Percentiles rank a stretch among this genome's conserved stretches.
phyloP scores from a whole-genome alignment of 257 asterid species.

The Galeopsis tetrahit region DNA sequence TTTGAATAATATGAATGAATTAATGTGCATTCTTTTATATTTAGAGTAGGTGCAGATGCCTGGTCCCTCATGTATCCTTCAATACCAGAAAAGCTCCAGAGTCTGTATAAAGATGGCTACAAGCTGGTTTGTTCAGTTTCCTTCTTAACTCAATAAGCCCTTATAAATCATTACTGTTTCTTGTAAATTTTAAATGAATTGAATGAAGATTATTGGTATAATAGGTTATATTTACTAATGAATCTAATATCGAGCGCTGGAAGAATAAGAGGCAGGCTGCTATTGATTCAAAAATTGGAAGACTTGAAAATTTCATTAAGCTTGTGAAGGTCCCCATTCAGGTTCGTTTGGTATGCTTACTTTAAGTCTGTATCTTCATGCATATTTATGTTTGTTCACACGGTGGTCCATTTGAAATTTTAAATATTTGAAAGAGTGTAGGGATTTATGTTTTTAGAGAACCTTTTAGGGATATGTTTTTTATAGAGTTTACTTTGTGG shows the following conservation, averaged over 20 bases:
- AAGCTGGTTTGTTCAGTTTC: slow-evolving; percentile 76
- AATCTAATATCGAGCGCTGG: slow-evolving; percentile 95
- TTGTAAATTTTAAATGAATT: slow-evolving; percentile 1
- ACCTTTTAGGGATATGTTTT: background rate
- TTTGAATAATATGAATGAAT: slow-evolving; percentile 22
- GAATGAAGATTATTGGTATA: slow-evolving; percentile 29
- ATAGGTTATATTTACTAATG: slow-evolving; percentile 94
- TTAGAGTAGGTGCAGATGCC: slow-evolving; percentile 89
- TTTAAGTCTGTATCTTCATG: slow-evolving; percentile 7
- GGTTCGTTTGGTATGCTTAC: slow-evolving; percentile 53
- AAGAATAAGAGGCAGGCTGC: slow-evolving; percentile 94
- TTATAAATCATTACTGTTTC: background rate
- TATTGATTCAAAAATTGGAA: slow-evolving; percentile 92
- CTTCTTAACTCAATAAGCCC: slow-evolving; percentile 11
- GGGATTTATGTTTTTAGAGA: background rate
- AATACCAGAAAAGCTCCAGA: slow-evolving; percentile 89
- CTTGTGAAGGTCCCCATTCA: slow-evolving; percentile 85
- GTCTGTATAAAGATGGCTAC: slow-evolving; percentile 73
- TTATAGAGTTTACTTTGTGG: background rate
- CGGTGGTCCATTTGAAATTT: background rate
- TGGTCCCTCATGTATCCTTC: slow-evolving; percentile 98
- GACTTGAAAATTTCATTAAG: slow-evolving; percentile 81
- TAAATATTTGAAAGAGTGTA: background rate
- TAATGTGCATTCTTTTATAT: slow-evolving; percentile 28
- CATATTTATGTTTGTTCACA: background rate